Percentiles rank a stretch among this genome's conserved stretches.
These are phyloP conservation scores for Musa schizocarpa DNA, from an alignment of 176 grass and related monocot species.

Conservation along the genomic window DNA sequence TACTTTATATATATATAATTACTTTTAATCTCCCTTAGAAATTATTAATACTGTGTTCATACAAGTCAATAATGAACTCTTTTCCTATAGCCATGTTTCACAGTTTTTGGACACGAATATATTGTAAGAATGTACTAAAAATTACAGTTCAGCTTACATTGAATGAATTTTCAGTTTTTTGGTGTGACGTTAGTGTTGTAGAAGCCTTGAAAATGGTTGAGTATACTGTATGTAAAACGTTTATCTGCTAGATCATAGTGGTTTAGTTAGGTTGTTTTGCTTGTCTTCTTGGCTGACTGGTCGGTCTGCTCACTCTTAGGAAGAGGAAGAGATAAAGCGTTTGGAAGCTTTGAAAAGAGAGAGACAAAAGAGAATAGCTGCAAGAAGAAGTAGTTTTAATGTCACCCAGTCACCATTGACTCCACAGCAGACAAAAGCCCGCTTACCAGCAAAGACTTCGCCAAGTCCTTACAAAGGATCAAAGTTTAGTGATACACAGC, in stretches of 20 bases:
- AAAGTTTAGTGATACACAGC: conserved; percentile 35
- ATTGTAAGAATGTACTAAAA: background rate
- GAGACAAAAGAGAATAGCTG: conserved; percentile 80
- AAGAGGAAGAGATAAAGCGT: conserved; percentile 78
- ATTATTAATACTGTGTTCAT: no score
- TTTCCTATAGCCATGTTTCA: background rate
- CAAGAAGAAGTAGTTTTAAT: conserved; percentile 39
- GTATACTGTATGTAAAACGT: background rate
- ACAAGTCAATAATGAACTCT: background rate
- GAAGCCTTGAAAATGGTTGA: background rate
- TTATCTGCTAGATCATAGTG: background rate
- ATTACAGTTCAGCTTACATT: background rate
- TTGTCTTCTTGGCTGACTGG: background rate
- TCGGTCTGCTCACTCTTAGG: conserved; percentile 34
- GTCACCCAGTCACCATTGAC: conserved; percentile 25
- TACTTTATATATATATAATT: background rate
- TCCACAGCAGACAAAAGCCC: conserved; percentile 9
- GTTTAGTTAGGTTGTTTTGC: background rate
- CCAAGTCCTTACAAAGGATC: conserved; percentile 53
- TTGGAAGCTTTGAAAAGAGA: conserved; percentile 84
- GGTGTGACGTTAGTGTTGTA: background rate
- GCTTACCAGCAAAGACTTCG: conserved; percentile 21
- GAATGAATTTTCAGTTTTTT: background rate
- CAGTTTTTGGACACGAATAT: background rate
- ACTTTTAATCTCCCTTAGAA: no score